A percentile compares a stretch with the other conserved stretches of the same genome.
Conservation (phyloP, 2,329 filamentous ascomycete genomes). For the Mariannaea elegans region DNA sequence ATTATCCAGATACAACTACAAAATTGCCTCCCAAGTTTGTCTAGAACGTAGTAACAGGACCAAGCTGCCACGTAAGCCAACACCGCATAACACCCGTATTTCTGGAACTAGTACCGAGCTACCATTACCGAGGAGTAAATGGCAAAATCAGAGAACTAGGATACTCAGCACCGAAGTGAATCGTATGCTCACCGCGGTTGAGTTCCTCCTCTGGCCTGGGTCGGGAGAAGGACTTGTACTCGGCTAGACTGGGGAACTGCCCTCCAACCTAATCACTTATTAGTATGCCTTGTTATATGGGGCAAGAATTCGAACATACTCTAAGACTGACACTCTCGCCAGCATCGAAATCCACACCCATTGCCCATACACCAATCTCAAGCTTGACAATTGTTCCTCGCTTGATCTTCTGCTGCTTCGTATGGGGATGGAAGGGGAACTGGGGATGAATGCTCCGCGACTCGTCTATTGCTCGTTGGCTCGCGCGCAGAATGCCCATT, state of each 20-base stretch:
- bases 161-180: slow-evolving; percentile 29
- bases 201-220: slow-evolving; percentile 11
- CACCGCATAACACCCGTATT: too few species aligned
- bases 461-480: slow-evolving; percentile 50
- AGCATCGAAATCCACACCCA: slow-evolving; percentile 55
- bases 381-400: slow-evolving; percentile 53
- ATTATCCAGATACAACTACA: too few species aligned
- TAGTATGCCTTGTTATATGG: background rate
- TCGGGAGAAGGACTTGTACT: slow-evolving; percentile 12
- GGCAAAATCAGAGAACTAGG: slow-evolving; percentile 33
- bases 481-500: slow-evolving; percentile 54
- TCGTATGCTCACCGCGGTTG: slow-evolving; percentile 17
- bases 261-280: slow-evolving; percentile 1
- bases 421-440: slow-evolving; percentile 49
- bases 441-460: slow-evolving; percentile 43
- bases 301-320: background rate
- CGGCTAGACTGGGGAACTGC: slow-evolving; percentile 11
- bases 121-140: slow-evolving; percentile 12
- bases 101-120: too few species aligned
- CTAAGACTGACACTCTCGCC: slow-evolving; percentile 18
- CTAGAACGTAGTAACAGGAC: too few species aligned
- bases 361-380: slow-evolving; percentile 58
- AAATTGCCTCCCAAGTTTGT: too few species aligned
- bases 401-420: slow-evolving; percentile 49
- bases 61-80: too few species aligned